A percentile compares a stretch with the other conserved stretches of the same genome.
phyloP scores from a whole-genome alignment of 176 grass and related monocot genomes.

The Urochloa ruziziensis region DNA sequence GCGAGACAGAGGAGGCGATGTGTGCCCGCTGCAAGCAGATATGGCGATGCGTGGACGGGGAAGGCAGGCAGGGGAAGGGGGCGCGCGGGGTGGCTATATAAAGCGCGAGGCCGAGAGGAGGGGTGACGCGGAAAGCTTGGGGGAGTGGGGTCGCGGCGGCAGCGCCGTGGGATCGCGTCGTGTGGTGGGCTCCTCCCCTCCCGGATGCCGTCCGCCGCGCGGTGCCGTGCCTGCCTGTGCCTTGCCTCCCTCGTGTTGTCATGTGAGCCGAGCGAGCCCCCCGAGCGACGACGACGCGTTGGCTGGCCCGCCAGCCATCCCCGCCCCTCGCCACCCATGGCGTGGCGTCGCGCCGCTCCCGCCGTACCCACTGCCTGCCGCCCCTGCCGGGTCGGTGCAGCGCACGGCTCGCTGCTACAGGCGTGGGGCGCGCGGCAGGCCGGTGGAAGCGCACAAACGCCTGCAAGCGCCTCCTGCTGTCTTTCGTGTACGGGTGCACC shows the following conservation, averaged over 20 bases:
- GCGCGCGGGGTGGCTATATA: constrained; percentile 22
- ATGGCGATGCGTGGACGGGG: constrained; percentile 20
- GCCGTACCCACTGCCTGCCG: background rate
- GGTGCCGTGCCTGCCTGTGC: background rate
- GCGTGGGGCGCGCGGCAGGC: no score
- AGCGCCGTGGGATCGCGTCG: background rate
- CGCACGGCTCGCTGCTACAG: background rate
- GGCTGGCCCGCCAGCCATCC: background rate
- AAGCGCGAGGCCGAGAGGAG: background rate
- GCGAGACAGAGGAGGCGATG: background rate
- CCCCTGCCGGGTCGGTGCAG: constrained; percentile 23
- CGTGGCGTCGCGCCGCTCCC: background rate
- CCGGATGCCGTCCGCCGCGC: background rate
- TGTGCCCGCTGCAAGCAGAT: background rate
- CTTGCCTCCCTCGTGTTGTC: background rate
- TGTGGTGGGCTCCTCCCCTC: background rate
- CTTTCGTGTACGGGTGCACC: constrained; percentile 2
- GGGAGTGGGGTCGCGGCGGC: background rate
- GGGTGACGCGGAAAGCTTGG: constrained; percentile 20
- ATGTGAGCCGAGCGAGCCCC: background rate
- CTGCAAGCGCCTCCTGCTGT: no score
- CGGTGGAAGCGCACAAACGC: background rate
- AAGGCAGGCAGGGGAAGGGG: background rate
- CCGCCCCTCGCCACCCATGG: background rate
- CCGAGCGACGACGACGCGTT: background rate